These are phyloP conservation scores for Aspergillus japonicus DNA, from an alignment of 2,329 filamentous ascomycete genomes.

Conservation along the genomic window DNA sequence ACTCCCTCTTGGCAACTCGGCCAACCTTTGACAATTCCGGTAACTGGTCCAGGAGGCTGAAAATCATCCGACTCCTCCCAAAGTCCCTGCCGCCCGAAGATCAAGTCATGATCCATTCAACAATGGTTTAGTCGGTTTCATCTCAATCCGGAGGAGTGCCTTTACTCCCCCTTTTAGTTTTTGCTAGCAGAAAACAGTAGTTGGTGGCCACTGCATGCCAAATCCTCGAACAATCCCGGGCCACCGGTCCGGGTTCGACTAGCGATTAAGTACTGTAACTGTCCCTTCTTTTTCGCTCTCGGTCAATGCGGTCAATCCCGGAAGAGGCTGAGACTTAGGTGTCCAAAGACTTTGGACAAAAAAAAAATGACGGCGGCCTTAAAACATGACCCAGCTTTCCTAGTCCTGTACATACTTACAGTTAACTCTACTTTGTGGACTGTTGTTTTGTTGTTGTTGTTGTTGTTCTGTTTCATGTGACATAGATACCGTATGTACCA, in stretches of 20 bases:
- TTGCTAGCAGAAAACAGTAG: not conserved
- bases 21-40: not conserved
- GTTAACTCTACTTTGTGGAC: too few species aligned
- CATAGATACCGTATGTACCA: not conserved
- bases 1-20: not conserved
- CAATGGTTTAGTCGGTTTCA: not conserved
- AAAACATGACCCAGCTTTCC: not conserved
- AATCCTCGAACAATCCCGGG: not conserved
- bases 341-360: not conserved
- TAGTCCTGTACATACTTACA: too few species aligned
- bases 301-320: not conserved
- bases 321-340: not conserved
- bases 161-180: not conserved
- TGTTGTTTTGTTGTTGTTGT: too few species aligned
- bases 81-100: not conserved
- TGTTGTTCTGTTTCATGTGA: too few species aligned
- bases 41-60: not conserved
- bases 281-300: not conserved
- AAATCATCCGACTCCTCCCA: not conserved
- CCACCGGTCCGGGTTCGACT: not conserved
- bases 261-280: not conserved
- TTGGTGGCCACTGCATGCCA: not conserved
- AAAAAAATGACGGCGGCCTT: not conserved
- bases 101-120: not conserved
- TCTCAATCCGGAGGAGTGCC: not conserved